Percentiles rank a stretch among this genome's conserved stretches.
Conservation (phyloP, 2,329 filamentous ascomycete genomes). For the Talaromyces amestolkiae region DNA sequence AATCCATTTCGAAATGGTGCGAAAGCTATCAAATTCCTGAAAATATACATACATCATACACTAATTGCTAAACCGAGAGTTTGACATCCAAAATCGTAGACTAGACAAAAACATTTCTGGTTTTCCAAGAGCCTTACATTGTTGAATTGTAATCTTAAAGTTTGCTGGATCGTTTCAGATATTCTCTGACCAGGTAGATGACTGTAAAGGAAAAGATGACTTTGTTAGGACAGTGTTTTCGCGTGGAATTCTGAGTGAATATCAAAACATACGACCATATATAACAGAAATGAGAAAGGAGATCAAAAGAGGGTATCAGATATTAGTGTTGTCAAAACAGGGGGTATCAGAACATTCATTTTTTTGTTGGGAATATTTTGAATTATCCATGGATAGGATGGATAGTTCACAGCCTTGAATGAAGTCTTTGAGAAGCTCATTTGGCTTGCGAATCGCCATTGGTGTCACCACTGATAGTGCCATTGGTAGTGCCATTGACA, state of each 20-base stretch:
- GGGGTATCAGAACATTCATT: background rate
- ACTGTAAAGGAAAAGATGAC: conserved; percentile 24
- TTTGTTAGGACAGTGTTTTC: background rate
- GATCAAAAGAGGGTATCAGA: background rate
- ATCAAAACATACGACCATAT: background rate
- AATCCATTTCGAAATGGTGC: background rate
- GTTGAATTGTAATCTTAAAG: conserved; percentile 24
- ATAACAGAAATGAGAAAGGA: background rate
- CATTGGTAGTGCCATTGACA: background rate
- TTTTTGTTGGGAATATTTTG: background rate
- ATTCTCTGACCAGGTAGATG: conserved; percentile 34
- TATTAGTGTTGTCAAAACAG: background rate
- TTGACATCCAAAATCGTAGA: background rate
- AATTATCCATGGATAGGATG: background rate
- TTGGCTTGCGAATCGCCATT: conserved; percentile 2
- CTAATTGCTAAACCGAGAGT: background rate
- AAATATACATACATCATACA: conserved; percentile 11
- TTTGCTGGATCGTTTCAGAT: conserved; percentile 36
- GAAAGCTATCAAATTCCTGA: background rate
- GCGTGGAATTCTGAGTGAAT: no score
- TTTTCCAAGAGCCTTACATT: background rate
- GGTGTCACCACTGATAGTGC: conserved; percentile 3
- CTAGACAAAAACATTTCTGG: background rate
- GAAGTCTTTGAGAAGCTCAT: background rate
- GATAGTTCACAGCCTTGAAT: background rate